A percentile compares a stretch with the other conserved stretches of the same genome.
Evolutionary conservation across 768 basidiomycete species (phyloP).

Genomic region (Amanita fuliginea): DNA sequence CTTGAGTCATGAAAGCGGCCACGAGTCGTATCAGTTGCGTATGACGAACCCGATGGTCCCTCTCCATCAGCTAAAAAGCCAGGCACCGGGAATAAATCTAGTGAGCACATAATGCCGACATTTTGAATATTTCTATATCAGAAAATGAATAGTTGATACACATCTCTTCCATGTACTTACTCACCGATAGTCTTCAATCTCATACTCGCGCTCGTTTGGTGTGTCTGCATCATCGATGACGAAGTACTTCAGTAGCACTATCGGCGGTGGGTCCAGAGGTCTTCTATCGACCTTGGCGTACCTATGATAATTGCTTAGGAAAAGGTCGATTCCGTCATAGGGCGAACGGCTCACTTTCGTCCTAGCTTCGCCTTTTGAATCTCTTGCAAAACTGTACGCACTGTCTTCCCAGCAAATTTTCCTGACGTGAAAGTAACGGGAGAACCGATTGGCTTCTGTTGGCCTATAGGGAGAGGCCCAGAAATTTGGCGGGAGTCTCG

Average conservation of each 20-base stretch:
- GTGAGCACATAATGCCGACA: conserved; percentile 58
- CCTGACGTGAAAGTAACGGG: conserved; percentile 41
- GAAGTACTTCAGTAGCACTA: conserved; percentile 39
- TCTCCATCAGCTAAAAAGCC: conserved; percentile 14
- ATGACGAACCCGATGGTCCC: conserved; percentile 3
- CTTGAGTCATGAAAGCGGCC: not conserved
- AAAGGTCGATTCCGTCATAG: conserved; percentile 1
- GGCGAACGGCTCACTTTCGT: conserved; percentile 37
- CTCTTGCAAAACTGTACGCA: conserved; percentile 46
- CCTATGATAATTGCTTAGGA: conserved; percentile 18
- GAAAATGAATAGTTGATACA: not conserved
- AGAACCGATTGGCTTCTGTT: conserved; percentile 18
- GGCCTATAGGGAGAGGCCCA: conserved; percentile 13
- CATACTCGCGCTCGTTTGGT: conserved; percentile 29
- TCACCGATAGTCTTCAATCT: conserved; percentile 40
- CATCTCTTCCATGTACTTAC: not conserved
- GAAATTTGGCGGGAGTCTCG: conserved; percentile 21
- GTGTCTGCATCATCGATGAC: conserved; percentile 30
- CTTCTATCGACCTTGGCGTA: conserved; percentile 53
- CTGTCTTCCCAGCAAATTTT: conserved; percentile 34
- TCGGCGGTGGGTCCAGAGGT: conserved; percentile 60
- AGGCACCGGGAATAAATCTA: conserved; percentile 59
- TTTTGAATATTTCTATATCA: conserved; percentile 35
- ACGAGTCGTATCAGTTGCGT: not conserved
- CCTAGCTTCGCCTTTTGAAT: conserved; percentile 59